Evolutionary conservation across 148 eudicot genomes (phyloP), one percentile per base, ranked within the genome.

Genomic region (Rhododendron ovatum): DNA sequence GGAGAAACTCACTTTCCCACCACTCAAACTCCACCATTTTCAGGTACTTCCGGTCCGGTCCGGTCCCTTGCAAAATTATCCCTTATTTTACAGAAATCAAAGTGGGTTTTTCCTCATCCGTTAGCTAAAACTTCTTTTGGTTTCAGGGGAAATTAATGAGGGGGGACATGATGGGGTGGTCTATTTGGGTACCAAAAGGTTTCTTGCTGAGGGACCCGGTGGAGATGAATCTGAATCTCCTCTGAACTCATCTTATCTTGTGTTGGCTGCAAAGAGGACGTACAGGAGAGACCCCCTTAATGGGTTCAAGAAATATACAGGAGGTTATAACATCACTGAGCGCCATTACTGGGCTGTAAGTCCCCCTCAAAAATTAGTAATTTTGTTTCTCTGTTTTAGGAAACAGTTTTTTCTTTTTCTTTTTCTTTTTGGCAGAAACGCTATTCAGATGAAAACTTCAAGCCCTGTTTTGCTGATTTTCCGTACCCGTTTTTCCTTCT

Each of bases 271-370:
- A 7, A 88, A 87, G 86, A 91, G 95, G 84, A 91, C 95, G 3
- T 24, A 86, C 45, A 90, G 95, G 85, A 91, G 74, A 86, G 95
- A 93, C 82, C 95, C 93, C 80, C 91, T 93, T 15, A 53, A 90
- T 87, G 89, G 84, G 30, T 89, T 91, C 84, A 89, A 91, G 22
- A 81, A 41, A 24, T 93, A 93, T 50, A 89, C 85, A 17, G 92
- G 95, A 79, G 95, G 95, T 2, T 93, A 91, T 90, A 93, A 93
- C 85, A 89, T 90, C 24, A 93, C 91, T 80, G 88, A 93, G 37
- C 86, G n/a, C 41, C 95, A 91, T 88, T 93, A 93, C 91, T 93
- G 95, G 95, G 95, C 93, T 91, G 95, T 93, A 90, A 85, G 95
- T 87, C 59, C 75, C 76, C 15, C 12, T 11, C 8, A 59, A 20